These are phyloP conservation scores for Anthoceros angustus DNA, from an alignment of 225 moss, liverwort and hornwort species.

Conservation along the genomic window DNA sequence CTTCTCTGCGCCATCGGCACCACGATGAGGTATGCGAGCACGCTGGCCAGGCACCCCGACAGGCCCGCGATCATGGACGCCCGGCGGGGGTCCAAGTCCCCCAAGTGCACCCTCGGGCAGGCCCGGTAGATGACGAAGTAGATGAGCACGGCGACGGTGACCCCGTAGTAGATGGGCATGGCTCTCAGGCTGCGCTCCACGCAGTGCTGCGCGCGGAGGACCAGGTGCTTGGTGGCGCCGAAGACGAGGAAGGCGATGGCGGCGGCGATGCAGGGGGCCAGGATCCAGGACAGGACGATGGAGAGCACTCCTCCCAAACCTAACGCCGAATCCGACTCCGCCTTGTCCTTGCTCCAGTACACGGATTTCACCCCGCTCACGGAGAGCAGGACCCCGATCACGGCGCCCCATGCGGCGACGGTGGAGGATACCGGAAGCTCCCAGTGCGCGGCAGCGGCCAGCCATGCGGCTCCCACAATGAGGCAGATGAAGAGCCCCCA, in stretches of 20 bases:
- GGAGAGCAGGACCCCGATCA: conserved; percentile 18
- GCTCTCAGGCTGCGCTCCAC: conserved; percentile 13
- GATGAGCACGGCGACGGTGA: conserved; percentile 20
- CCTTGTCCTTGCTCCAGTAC: conserved; percentile 13
- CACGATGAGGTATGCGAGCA: conserved; percentile 11
- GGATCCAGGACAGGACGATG: conserved; percentile 15
- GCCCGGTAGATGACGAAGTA: conserved; percentile 15
- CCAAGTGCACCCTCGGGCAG: not conserved
- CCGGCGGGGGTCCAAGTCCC: not conserved
- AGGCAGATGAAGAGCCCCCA: conserved; percentile 23
- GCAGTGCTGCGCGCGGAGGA: conserved; percentile 9
- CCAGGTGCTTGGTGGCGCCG: conserved; percentile 10
- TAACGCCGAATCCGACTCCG: conserved; percentile 8
- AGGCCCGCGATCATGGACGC: conserved; percentile 10
- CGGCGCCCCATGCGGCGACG: conserved; percentile 12
- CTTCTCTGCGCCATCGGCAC: not conserved
- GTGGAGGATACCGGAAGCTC: conserved; percentile 16
- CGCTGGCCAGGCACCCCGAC: conserved; percentile 7
- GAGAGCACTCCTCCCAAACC: conserved; percentile 13
- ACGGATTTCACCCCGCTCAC: conserved; percentile 14
- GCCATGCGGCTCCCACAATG: conserved; percentile 13
- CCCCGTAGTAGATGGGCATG: conserved; percentile 27
- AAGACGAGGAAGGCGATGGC: conserved; percentile 13
- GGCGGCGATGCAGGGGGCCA: conserved; percentile 17
- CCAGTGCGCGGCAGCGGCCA: conserved; percentile 13